A percentile compares a stretch with the other conserved stretches of the same genome.
phyloP scores from a whole-genome alignment of 2,329 filamentous ascomycete species.

The Beauveria australis region DNA sequence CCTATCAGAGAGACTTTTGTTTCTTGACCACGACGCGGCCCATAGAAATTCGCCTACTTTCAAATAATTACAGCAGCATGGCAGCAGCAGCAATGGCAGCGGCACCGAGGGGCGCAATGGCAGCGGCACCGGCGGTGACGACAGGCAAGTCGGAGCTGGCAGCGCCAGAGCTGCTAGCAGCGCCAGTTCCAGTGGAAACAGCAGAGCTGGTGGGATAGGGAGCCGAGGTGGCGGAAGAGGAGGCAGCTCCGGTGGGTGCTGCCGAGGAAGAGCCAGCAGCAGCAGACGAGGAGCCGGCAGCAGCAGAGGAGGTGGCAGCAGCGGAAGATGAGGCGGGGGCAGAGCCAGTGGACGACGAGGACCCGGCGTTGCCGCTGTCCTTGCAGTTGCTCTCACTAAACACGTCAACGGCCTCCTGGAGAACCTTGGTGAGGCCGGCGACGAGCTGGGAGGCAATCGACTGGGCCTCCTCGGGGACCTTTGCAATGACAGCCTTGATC shows the following conservation, averaged over 20 bases:
- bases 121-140: conserved; percentile 3
- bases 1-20: too few relatives aligned
- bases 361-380: conserved; percentile 4
- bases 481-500: conserved; percentile 19
- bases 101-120: conserved; percentile 3
- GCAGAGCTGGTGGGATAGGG: background rate
- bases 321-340: background rate
- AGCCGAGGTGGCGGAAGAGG: background rate
- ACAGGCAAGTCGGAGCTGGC: background rate
- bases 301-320: background rate
- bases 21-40: too few relatives aligned
- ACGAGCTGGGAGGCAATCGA: conserved; percentile 18
- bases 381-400: conserved; percentile 19
- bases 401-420: conserved; percentile 13
- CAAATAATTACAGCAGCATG: background rate
- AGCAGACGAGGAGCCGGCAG: background rate
- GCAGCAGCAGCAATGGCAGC: background rate
- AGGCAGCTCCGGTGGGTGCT: background rate
- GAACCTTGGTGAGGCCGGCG: conserved; percentile 13
- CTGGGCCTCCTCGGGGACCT: conserved; percentile 19
- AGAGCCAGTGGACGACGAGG: background rate
- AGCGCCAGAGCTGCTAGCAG: background rate
- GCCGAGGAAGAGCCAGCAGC: background rate
- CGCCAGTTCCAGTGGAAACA: background rate
- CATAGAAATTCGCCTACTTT: too few relatives aligned